phyloP scores from a whole-genome alignment of 192 early-diverging fungal species.

The Backusella tarrabulga region DNA sequence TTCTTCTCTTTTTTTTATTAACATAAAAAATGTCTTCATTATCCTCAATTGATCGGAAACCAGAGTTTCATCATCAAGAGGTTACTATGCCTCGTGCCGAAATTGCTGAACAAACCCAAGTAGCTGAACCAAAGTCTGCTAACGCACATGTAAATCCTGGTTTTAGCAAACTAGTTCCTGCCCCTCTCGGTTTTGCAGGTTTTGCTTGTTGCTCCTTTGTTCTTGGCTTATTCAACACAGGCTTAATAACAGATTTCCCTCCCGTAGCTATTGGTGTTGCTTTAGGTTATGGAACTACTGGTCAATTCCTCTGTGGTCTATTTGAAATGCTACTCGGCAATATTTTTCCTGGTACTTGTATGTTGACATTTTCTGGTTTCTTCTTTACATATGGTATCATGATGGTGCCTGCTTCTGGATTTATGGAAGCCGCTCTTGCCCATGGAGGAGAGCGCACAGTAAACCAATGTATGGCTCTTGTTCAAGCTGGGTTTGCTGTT shows the following conservation, averaged over 20 bases:
- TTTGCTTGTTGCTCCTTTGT: conserved; percentile 18
- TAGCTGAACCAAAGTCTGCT: background rate
- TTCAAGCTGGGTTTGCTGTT: conserved; percentile 16
- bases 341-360: conserved; percentile 20
- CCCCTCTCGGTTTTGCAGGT: conserved; percentile 19
- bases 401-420: conserved; percentile 20
- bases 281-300: conserved; percentile 15
- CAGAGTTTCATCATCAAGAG: conserved; percentile 3
- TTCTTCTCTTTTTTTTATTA: background rate
- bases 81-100: background rate
- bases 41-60: background rate
- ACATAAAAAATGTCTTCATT: background rate
- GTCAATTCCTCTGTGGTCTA: conserved; percentile 17
- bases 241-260: conserved; percentile 6
- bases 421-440: background rate
- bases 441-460: background rate
- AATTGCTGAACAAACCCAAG: background rate
- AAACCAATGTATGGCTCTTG: background rate
- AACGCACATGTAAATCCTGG: background rate
- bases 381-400: conserved; percentile 29
- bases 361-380: conserved; percentile 22
- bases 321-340: conserved; percentile 20
- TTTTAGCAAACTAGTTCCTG: background rate
- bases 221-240: conserved; percentile 20
- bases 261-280: conserved; percentile 23